A percentile compares a stretch with the other conserved stretches of the same genome.
Conservation (phyloP, 192 early-diverging fungal species). For the Umbelopsis sp. region DNA sequence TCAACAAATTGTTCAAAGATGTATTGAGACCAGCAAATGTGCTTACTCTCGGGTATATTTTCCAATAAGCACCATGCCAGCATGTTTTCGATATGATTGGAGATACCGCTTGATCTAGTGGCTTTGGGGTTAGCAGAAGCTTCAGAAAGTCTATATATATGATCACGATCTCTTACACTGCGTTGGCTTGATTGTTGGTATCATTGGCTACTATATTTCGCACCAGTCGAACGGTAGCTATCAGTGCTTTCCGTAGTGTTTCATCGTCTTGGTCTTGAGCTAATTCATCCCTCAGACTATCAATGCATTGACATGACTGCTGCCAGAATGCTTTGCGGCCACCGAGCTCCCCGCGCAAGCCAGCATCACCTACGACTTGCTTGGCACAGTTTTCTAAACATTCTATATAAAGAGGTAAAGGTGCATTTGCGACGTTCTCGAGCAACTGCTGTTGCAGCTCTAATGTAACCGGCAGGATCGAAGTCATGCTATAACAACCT, state of each 20-base stretch:
- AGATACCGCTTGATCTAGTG: slow-evolving; percentile 6
- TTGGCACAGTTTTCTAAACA: slow-evolving; percentile 15
- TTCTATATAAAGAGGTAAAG: slow-evolving; percentile 3
- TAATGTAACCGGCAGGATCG: slow-evolving; percentile 9
- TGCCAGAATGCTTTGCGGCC: slow-evolving; percentile 1
- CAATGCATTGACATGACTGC: slow-evolving; percentile 4
- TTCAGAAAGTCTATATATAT: not conserved
- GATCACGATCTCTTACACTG: not conserved
- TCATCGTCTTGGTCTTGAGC: slow-evolving; percentile 18
- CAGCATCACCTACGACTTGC: not conserved
- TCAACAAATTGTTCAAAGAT: not conserved
- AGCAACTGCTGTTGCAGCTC: slow-evolving; percentile 5
- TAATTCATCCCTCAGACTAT: not conserved
- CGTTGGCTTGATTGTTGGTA: slow-evolving; percentile 16
- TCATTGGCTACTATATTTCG: slow-evolving; percentile 22
- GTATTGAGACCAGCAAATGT: not conserved
- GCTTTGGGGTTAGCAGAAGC: not conserved
- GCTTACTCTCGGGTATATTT: slow-evolving; percentile 21
- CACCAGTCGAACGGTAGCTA: not conserved
- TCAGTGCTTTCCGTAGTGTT: not conserved
- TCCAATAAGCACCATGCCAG: slow-evolving; percentile 19
- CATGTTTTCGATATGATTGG: slow-evolving; percentile 7
- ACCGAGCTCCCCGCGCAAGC: not conserved
- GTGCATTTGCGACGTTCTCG: not conserved
- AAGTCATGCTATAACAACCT: not conserved